Evolutionary conservation across 192 early-diverging fungal genomes (phyloP).

Genomic region (Phycomyces nitens): DNA sequence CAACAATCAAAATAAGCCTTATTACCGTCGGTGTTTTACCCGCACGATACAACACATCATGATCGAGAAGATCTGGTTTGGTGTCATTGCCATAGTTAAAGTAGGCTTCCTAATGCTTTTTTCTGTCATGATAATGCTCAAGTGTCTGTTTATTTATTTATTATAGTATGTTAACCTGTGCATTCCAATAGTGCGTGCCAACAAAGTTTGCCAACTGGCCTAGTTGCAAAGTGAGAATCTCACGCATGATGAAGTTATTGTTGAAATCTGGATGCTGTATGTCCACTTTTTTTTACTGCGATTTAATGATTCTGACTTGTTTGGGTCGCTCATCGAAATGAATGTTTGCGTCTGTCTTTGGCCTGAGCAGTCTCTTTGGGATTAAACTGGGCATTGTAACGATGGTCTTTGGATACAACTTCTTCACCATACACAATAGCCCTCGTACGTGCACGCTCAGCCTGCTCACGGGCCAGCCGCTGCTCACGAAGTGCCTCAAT

Average conservation of each 20-base stretch:
- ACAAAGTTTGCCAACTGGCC: conserved; percentile 85
- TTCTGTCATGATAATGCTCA: conserved; percentile 9
- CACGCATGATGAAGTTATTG: conserved; percentile 54
- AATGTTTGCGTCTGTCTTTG: conserved; percentile 14
- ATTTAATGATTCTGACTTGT: background rate
- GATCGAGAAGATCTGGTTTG: conserved; percentile 44
- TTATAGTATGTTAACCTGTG: conserved; percentile 50
- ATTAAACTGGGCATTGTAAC: conserved; percentile 56
- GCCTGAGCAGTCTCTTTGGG: conserved; percentile 46
- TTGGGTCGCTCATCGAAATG: background rate
- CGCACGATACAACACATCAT: conserved; percentile 57
- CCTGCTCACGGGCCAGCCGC: conserved; percentile 40
- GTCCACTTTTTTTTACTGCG: too few species aligned
- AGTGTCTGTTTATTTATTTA: too few species aligned
- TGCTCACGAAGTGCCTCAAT: conserved; percentile 46
- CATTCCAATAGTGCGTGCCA: conserved; percentile 92
- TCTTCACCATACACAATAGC: conserved; percentile 5
- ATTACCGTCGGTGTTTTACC: conserved; percentile 43
- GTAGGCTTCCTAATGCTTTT: conserved; percentile 41
- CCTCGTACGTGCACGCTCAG: conserved; percentile 30
- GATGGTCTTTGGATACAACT: background rate
- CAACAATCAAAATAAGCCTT: background rate
- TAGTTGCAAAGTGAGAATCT: conserved; percentile 91
- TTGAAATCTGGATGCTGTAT: too few species aligned
- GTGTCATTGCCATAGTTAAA: conserved; percentile 42